Evolutionary conservation across 1,139 yeast genomes (phyloP).

Genomic region (Lodderomyces elongisporus): DNA sequence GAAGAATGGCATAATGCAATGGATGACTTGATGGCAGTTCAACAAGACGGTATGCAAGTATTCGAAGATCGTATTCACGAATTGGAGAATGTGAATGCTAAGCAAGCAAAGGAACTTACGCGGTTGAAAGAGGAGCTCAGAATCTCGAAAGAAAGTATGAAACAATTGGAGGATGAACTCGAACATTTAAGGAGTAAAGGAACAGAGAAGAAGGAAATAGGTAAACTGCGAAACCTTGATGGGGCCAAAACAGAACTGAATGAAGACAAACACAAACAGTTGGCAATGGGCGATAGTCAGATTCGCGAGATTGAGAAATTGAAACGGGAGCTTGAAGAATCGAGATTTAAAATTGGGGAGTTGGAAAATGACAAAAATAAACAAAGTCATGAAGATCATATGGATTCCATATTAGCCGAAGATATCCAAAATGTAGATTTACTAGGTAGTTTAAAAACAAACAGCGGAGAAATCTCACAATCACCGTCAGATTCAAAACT

Average conservation of each 20-base stretch:
- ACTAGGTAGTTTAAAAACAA: not conserved
- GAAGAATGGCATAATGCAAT: constrained; percentile 56
- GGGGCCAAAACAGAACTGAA: not conserved
- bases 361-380: not conserved
- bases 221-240: constrained; percentile 11
- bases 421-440: not conserved
- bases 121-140: constrained; percentile 6
- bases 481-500: not conserved
- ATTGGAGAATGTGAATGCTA: constrained; percentile 10
- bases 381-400: not conserved
- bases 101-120: constrained; percentile 11
- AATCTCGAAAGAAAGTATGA: not conserved
- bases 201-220: not conserved
- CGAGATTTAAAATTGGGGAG: not conserved
- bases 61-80: constrained; percentile 15
- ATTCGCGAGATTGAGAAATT: constrained; percentile 13
- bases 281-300: not conserved
- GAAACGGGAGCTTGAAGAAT: constrained; percentile 19
- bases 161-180: constrained; percentile 2
- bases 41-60: constrained; percentile 30
- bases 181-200: not conserved
- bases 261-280: not conserved
- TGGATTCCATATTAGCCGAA: not conserved
- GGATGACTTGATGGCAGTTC: constrained; percentile 45
- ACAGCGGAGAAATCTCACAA: not conserved